Evolutionary conservation across 2,329 filamentous ascomycete species (phyloP), one percentile per base, ranked within the genome.

Genomic region (Rhinocladiella mackenziei): DNA sequence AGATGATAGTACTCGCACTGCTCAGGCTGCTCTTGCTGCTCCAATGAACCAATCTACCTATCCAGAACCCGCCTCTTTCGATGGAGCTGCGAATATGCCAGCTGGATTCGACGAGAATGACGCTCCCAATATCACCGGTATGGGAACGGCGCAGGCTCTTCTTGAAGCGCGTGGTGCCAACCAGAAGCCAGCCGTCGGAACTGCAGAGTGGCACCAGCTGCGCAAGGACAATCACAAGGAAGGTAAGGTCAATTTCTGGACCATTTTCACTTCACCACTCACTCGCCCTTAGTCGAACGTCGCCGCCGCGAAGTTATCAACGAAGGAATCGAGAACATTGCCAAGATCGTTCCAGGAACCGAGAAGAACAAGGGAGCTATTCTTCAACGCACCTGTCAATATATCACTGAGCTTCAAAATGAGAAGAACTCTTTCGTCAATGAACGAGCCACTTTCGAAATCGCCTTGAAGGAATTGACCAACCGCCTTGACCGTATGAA

Each of bases 291-390:
- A 97, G 92, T 98, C 51, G 92, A 98, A 69, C 88, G 92, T 49
- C 87, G 92, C 47, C 88, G 92, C 32, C 86, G 92, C 53, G 92
- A 98, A 68, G 96, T 92, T 0, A 98, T 98, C 65, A 98, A 98
- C 56, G 92, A 98, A 68, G 92, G 92, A 37, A 98, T 98, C 58
- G 97, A 96, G 61, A 92, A 97, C 66, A 79, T 98, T 20, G 87
- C 91, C 56, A 97, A 96, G 71, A 94, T 98, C 55, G 92, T 98
- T 0, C 92, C 92, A 0, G 89, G 89, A 10, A 96, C 91, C 60
- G 92, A 98, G 68, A 98, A 97, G 75, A 97, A 98, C 73, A 98
- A 98, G 69, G 92, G 92, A 1, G 94, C 89, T 2, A 97, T 98
- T 54, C 73, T 98, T 26, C 86, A 94, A 62, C 86, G 91, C 23